Conservation (phyloP, 345 rosid species). For the Trapa incisa region DNA sequence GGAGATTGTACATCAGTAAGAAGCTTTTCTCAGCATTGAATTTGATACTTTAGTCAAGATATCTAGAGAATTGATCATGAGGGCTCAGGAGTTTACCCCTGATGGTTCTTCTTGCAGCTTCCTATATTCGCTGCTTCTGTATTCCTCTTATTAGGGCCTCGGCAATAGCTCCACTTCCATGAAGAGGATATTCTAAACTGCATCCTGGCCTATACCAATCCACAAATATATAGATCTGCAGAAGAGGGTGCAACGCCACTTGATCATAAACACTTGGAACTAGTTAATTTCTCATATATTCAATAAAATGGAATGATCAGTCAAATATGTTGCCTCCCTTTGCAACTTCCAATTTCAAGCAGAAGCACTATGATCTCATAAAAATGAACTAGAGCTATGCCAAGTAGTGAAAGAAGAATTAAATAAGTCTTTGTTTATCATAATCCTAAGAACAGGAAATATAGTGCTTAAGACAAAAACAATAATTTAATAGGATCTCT, state of each 20-base stretch:
- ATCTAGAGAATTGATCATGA: not conserved
- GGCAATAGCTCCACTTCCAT: conserved; percentile 72
- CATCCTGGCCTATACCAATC: conserved; percentile 96
- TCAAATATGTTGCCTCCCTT: not conserved
- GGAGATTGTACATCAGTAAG: not conserved
- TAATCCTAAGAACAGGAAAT: not conserved
- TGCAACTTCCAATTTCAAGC: not conserved
- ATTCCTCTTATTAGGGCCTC: conserved; percentile 79
- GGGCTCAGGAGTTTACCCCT: conserved; percentile 34
- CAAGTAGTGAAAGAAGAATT: not conserved
- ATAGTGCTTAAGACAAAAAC: not conserved
- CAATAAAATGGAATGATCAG: not conserved
- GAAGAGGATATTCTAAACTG: conserved; percentile 67
- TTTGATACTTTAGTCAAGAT: not conserved
- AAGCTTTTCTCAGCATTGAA: not conserved
- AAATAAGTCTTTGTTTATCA: not conserved
- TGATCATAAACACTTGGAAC: not conserved
- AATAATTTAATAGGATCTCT: not conserved
- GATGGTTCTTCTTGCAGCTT: conserved; percentile 72
- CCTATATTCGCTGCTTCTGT: conserved; percentile 58
- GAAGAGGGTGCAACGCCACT: not conserved
- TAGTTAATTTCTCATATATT: not conserved
- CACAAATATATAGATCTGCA: conserved; percentile 90
- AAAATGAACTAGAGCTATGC: not conserved
- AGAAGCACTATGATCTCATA: not conserved